These are phyloP conservation scores for Phaeosphaeria sp. DNA, from an alignment of 2,329 filamentous ascomycete genomes.

Conservation along the genomic window DNA sequence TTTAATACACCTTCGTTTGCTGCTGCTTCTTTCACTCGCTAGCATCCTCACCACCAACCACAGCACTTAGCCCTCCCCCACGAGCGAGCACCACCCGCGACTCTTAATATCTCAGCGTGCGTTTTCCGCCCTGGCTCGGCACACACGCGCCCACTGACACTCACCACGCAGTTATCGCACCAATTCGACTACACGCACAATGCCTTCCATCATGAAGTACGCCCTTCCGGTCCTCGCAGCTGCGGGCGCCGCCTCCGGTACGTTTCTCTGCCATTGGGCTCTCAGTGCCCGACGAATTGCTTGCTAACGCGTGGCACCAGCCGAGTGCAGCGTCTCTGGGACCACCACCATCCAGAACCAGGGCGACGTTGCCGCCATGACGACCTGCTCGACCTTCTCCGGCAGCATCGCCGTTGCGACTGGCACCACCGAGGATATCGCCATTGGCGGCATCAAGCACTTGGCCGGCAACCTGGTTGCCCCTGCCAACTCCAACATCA, in stretches of 20 bases:
- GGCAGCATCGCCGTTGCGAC: constrained; percentile 72
- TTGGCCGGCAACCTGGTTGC: constrained; percentile 65
- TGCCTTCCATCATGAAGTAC: constrained; percentile 64
- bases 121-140: constrained; percentile 23
- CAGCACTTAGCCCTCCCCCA: constrained; percentile 28
- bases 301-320: constrained; percentile 30
- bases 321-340: constrained; percentile 52
- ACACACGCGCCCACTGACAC: constrained; percentile 32
- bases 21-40: constrained; percentile 52
- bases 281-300: not conserved
- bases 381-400: constrained; percentile 70
- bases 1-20: constrained; percentile 39
- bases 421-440: constrained; percentile 63
- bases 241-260: constrained; percentile 60
- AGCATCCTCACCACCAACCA: constrained; percentile 42
- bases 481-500: constrained; percentile 66
- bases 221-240: constrained; percentile 64
- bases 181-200: constrained; percentile 29
- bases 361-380: constrained; percentile 66
- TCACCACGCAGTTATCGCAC: constrained; percentile 6
- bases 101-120: constrained; percentile 47
- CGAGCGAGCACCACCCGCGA: constrained; percentile 27
- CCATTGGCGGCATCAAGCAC: constrained; percentile 66
- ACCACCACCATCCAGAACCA: constrained; percentile 66
- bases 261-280: constrained; percentile 26